Evolutionary conservation across 345 rosid species (phyloP).

Genomic region (Aegle marmelos): DNA sequence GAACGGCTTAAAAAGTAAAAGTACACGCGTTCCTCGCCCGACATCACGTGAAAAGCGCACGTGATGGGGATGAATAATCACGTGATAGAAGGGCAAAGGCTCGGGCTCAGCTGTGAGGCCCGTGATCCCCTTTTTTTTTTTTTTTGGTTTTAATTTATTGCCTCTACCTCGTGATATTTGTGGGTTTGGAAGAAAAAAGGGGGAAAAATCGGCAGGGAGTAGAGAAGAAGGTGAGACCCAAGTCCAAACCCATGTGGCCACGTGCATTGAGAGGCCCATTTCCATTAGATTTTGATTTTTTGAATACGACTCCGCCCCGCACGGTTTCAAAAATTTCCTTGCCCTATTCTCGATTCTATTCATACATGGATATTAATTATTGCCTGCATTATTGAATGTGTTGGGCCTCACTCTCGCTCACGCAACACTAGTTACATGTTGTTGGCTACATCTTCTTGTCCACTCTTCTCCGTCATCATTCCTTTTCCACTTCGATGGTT

Average conservation of each 20-base stretch:
- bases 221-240: too few species aligned
- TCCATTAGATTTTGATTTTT: too few species aligned
- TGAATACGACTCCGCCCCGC: neutral
- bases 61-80: neutral
- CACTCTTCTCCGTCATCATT: neutral
- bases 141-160: too few species aligned
- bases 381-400: neutral
- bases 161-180: too few species aligned
- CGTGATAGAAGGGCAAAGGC: neutral
- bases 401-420: neutral
- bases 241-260: too few species aligned
- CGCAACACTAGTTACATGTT: neutral
- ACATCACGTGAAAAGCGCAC: neutral
- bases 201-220: too few species aligned
- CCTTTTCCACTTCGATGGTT: neutral
- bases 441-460: slow-evolving; percentile 1
- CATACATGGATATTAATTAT: too few species aligned
- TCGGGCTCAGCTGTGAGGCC: neutral
- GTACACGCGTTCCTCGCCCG: too few species aligned
- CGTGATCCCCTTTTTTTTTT: neutral
- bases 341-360: neutral
- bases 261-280: too few species aligned
- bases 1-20: neutral
- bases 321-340: neutral
- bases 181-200: too few species aligned